Conservation (phyloP, 306 rosid genomes). For the Cicer chorassanicum region DNA sequence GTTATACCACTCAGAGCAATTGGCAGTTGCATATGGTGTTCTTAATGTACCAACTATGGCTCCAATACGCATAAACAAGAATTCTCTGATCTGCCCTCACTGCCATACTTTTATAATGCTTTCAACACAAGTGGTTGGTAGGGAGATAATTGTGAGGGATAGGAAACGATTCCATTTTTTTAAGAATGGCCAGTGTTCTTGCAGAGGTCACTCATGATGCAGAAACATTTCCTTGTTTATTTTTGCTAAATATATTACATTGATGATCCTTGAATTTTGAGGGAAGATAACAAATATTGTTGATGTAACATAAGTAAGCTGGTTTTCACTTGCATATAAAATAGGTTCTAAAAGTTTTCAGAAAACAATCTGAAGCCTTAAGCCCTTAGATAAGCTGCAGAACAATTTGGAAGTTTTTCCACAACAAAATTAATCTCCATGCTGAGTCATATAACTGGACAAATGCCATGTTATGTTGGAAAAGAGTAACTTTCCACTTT, state of each 20-base stretch:
- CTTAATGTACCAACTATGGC: conserved; percentile 49
- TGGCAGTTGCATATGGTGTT: conserved; percentile 65
- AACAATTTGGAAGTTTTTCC: background rate
- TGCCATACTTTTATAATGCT: conserved; percentile 66
- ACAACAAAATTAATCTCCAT: background rate
- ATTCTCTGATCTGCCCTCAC: conserved; percentile 55
- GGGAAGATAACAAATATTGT: background rate
- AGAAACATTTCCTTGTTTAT: conserved; percentile 15
- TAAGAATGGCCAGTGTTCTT: conserved; percentile 66
- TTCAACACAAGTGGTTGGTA: conserved; percentile 50
- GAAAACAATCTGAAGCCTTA: too few relatives aligned
- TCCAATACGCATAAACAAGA: conserved; percentile 60
- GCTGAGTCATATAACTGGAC: conserved; percentile 72
- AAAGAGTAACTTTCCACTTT: conserved; percentile 81
- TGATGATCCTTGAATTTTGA: background rate
- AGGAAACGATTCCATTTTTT: conserved; percentile 62
- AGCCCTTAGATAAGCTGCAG: background rate
- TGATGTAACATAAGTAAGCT: background rate
- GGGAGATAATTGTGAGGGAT: conserved; percentile 65
- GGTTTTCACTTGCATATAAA: background rate
- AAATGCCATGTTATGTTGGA: conserved; percentile 86
- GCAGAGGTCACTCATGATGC: conserved; percentile 47
- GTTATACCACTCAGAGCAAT: conserved; percentile 63
- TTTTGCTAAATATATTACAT: background rate
- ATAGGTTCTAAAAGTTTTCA: background rate